A percentile compares a stretch with the other conserved stretches of the same genome.
Conservation (phyloP, 768 basidiomycete species). For the Gloeostereum incarnatum region DNA sequence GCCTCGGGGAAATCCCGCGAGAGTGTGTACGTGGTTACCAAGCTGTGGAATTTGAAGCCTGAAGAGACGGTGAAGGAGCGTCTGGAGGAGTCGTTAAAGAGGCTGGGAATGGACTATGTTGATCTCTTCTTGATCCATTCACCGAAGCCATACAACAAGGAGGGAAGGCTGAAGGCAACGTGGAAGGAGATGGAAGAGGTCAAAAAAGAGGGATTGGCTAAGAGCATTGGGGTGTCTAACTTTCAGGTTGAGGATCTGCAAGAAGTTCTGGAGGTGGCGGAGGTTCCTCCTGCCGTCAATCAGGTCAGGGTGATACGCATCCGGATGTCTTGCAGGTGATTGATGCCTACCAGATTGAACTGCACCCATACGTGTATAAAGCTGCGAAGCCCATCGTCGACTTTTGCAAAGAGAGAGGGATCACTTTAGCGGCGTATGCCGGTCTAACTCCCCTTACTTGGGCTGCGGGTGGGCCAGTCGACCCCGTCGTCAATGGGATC, state of each 20-base stretch:
- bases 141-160: conserved; percentile 9
- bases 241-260: conserved; percentile 24
- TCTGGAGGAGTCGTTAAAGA: conserved; percentile 17
- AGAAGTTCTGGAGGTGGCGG: conserved; percentile 11
- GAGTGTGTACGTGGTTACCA: conserved; percentile 34
- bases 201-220: conserved; percentile 26
- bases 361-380: conserved; percentile 68
- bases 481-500: conserved; percentile 40
- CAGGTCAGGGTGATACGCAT: conserved; percentile 12
- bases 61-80: conserved; percentile 21
- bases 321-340: neutral
- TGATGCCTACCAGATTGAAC: conserved; percentile 38
- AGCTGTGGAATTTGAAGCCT: conserved; percentile 22
- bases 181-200: conserved; percentile 35
- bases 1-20: conserved; percentile 23
- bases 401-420: conserved; percentile 44
- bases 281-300: conserved; percentile 20
- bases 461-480: conserved; percentile 47
- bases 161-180: conserved; percentile 18
- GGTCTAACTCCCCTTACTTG: conserved; percentile 38
- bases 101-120: conserved; percentile 21
- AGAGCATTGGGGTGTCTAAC: conserved; percentile 30
- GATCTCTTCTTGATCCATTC: conserved; percentile 33
- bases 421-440: conserved; percentile 56
- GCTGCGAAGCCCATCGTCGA: conserved; percentile 45